phyloP scores from a whole-genome alignment of 805 yeast species.

The Pichia manshurica region DNA sequence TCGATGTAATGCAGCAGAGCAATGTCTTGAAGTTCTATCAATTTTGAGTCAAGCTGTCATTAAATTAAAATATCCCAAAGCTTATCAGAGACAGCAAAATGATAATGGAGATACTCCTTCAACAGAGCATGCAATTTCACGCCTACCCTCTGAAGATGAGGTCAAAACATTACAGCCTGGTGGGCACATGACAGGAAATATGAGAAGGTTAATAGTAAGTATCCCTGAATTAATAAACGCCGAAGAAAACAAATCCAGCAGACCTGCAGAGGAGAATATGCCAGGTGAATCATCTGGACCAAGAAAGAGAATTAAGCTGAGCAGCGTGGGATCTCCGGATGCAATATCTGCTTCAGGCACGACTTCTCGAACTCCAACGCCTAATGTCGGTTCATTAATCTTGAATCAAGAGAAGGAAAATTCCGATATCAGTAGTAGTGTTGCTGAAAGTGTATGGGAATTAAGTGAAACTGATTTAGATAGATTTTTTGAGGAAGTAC shows the following conservation, averaged over 20 bases:
- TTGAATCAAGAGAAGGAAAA: neutral
- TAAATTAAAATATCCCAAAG: slow-evolving; percentile 41
- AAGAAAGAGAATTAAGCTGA: slow-evolving; percentile 3
- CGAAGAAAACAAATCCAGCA: slow-evolving; percentile 9
- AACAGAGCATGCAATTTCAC: neutral
- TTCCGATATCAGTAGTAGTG: neutral
- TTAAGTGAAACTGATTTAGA: slow-evolving; percentile 36
- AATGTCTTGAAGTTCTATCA: slow-evolving; percentile 67
- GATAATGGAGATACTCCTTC: neutral
- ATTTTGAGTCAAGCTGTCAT: slow-evolving; percentile 67
- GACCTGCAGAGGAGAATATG: too few species aligned
- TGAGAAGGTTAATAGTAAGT: slow-evolving; percentile 35
- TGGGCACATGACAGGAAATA: slow-evolving; percentile 35
- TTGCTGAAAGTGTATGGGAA: slow-evolving; percentile 25
- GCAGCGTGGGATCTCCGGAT: neutral
- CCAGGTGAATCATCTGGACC: neutral
- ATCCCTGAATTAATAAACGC: slow-evolving; percentile 23
- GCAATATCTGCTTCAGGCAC: neutral
- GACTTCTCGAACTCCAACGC: neutral
- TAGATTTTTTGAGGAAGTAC: slow-evolving; percentile 45
- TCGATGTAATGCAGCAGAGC: slow-evolving; percentile 72
- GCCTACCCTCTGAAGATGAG: slow-evolving; percentile 25
- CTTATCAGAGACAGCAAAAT: slow-evolving; percentile 9
- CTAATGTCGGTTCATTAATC: neutral
- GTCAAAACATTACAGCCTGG: slow-evolving; percentile 30